Evolutionary conservation across 306 rosid genomes (phyloP).

Genomic region (Spatholobus suberectus): DNA sequence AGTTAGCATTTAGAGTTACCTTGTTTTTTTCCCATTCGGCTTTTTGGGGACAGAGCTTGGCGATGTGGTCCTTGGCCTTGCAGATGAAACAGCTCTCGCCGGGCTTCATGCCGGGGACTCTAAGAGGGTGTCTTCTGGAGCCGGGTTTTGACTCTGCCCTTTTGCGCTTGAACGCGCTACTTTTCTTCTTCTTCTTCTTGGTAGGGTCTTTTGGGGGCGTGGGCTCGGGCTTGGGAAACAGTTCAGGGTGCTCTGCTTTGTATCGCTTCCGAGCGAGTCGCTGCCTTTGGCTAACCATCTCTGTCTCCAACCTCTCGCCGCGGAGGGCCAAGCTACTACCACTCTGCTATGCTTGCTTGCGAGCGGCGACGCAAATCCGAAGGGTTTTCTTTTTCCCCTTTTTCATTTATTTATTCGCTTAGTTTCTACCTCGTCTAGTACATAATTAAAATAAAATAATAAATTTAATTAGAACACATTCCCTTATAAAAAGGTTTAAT

Average conservation of each 20-base stretch:
- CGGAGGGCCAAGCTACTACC: neutral
- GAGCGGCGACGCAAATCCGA: slow-evolving; percentile 4
- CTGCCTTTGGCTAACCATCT: slow-evolving; percentile 87
- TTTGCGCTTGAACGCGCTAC: slow-evolving; percentile 53
- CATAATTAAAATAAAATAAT: no score
- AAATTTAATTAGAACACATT: no score
- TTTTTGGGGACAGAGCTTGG: slow-evolving; percentile 75
- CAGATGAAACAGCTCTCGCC: slow-evolving; percentile 94
- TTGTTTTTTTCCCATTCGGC: slow-evolving; percentile 83
- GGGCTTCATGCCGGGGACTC: slow-evolving; percentile 96
- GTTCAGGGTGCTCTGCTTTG: slow-evolving; percentile 63
- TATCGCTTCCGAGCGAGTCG: slow-evolving; percentile 68
- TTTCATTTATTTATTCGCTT: neutral
- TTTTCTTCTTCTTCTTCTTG: slow-evolving; percentile 52
- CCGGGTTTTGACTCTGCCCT: slow-evolving; percentile 45
- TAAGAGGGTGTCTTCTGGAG: slow-evolving; percentile 63
- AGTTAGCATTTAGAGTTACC: slow-evolving; percentile 7
- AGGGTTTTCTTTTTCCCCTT: neutral
- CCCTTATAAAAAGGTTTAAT: no score
- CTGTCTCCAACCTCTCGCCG: neutral
- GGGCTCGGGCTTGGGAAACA: slow-evolving; percentile 58
- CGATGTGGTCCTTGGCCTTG: slow-evolving; percentile 72
- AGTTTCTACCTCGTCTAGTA: no score
- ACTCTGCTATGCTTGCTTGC: neutral
- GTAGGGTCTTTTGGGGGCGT: slow-evolving; percentile 62